Evolutionary conservation across 1,284 basidiomycete genomes (phyloP).

Genomic region (Pterulicium gracile): DNA sequence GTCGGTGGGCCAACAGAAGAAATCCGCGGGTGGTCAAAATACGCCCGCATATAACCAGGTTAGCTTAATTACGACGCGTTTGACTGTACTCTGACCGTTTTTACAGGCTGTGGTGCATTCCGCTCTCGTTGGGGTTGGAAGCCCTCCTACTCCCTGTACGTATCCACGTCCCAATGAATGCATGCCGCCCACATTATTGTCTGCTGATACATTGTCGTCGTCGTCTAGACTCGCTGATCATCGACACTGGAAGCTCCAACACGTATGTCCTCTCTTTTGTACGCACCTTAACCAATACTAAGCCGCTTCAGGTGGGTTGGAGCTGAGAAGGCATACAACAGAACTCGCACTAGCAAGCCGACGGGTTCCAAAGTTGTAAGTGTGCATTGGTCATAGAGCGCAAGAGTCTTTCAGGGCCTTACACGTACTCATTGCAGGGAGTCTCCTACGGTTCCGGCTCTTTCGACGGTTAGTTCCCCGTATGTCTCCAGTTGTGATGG

Average conservation of each 20-base stretch:
- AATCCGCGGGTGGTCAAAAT: background rate
- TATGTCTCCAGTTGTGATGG: background rate
- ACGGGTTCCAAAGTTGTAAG: conserved; percentile 35
- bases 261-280: conserved; percentile 19
- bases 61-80: no score
- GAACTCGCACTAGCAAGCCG: conserved; percentile 34
- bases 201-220: no score
- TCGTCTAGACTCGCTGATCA: conserved; percentile 24
- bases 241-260: conserved; percentile 42
- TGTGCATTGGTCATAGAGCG: conserved; percentile 8
- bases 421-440: conserved; percentile 26
- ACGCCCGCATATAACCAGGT: background rate
- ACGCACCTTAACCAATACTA: background rate
- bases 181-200: no score
- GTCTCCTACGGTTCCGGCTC: conserved; percentile 43
- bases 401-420: no score
- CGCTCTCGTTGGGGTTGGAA: conserved; percentile 45
- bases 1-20: no score
- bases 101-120: no score
- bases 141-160: conserved; percentile 45
- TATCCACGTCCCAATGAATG: conserved; percentile 8
- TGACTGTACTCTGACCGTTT: no score
- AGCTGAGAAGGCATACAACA: conserved; percentile 32
- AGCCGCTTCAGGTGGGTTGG: conserved; percentile 38
- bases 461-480: conserved; percentile 29